Conservation (phyloP, 139 green algal genomes). For the Picochlorum sp. region DNA sequence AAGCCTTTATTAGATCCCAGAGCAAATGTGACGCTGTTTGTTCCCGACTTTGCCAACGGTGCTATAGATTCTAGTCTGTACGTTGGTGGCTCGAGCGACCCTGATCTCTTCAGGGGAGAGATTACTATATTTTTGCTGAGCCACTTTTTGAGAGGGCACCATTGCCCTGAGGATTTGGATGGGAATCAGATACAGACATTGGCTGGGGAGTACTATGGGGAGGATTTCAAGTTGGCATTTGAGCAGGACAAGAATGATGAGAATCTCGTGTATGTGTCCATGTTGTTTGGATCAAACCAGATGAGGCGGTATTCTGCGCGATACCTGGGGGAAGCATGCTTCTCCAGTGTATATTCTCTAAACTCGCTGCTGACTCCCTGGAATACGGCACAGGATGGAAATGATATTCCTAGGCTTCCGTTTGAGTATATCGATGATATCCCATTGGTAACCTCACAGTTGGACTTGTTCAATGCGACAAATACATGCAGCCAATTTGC, state of each 20-base stretch:
- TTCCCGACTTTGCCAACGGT: not conserved
- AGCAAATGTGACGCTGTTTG: not conserved
- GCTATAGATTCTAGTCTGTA: not conserved
- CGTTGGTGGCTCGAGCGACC: not conserved
- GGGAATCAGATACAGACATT: conserved; percentile 2
- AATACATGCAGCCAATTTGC: not conserved
- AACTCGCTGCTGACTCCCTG: not conserved
- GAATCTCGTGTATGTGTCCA: not conserved
- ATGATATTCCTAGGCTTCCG: not conserved
- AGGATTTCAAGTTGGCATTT: not conserved
- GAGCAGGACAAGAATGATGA: not conserved
- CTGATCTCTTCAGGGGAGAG: not conserved
- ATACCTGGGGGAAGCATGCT: not conserved
- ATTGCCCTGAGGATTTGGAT: not conserved
- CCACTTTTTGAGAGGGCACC: not conserved
- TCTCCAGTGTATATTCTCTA: not conserved
- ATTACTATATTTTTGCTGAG: conserved; percentile 1
- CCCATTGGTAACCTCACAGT: not conserved
- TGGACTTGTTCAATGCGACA: conserved; percentile 1
- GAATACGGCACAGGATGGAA: not conserved
- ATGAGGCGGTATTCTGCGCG: not conserved
- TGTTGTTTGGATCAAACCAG: not conserved
- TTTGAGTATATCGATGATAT: not conserved
- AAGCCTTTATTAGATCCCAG: not conserved
- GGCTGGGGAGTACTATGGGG: not conserved